Evolutionary conservation across 495 filamentous ascomycete species (phyloP).

Genomic region (Neurospora sp.): DNA sequence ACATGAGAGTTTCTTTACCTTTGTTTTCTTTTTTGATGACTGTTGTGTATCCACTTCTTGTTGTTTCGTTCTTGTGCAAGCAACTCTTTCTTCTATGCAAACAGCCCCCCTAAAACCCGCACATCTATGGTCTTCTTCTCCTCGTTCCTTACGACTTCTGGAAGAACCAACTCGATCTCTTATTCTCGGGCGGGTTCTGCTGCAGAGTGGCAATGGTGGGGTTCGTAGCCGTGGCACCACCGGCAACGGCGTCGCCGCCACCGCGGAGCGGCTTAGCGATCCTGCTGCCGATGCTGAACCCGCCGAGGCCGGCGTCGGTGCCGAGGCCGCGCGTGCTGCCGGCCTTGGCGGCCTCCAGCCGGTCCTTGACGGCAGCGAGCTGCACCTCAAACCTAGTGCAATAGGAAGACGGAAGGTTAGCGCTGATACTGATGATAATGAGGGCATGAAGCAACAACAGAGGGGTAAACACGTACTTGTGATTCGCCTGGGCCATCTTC

Average conservation of each 20-base stretch:
- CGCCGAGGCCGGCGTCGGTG: slow-evolving; percentile 48
- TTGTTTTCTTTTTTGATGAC: background rate
- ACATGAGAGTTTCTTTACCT: background rate
- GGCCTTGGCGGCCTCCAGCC: slow-evolving; percentile 87
- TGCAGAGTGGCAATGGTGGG: slow-evolving; percentile 44
- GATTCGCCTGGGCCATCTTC: slow-evolving; percentile 90
- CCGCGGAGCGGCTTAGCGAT: slow-evolving; percentile 97
- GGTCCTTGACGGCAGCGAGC: slow-evolving; percentile 93
- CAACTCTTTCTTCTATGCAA: background rate
- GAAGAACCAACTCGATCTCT: slow-evolving; percentile 51
- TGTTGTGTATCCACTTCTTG: background rate
- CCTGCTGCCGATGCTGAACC: slow-evolving; percentile 73
- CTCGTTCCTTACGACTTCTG: slow-evolving; percentile 29
- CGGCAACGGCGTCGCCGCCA: slow-evolving; percentile 68
- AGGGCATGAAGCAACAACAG: background rate
- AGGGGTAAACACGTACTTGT: slow-evolving; percentile 55
- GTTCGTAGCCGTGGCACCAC: slow-evolving; percentile 27
- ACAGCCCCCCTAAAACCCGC: background rate
- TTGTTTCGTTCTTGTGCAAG: background rate
- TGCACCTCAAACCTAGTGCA: slow-evolving; percentile 80
- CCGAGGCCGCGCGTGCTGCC: slow-evolving; percentile 75
- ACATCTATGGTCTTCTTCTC: background rate
- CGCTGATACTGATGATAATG: background rate
- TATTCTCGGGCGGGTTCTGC: slow-evolving; percentile 37
- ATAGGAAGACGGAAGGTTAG: slow-evolving; percentile 2